phyloP scores from a whole-genome alignment of 2,329 filamentous ascomycete genomes.

The Cryphonectria carpinicola region DNA sequence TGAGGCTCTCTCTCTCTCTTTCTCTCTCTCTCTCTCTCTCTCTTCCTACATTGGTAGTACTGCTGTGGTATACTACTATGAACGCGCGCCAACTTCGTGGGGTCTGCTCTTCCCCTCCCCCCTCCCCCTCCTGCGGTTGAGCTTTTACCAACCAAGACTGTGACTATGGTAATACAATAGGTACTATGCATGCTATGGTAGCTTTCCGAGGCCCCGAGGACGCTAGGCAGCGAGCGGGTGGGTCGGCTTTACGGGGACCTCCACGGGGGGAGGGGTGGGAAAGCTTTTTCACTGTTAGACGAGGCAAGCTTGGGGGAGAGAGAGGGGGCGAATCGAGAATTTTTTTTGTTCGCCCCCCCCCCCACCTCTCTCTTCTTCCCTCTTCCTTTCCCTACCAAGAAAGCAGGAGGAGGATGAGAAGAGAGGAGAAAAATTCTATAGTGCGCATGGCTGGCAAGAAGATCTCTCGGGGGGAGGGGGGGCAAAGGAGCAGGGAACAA shows the following conservation, averaged over 20 bases:
- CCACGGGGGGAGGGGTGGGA: not conserved
- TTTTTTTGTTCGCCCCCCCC: not conserved
- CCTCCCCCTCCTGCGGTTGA: not conserved
- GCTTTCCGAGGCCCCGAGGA: not conserved
- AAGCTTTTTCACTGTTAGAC: not conserved
- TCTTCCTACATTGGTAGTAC: too few relatives aligned
- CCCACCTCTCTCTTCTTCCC: too few relatives aligned
- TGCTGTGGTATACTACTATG: too few relatives aligned
- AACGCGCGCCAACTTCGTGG: not conserved
- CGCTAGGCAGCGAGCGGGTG: constrained; percentile 5
- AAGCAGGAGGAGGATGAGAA: not conserved
- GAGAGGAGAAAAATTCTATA: not conserved
- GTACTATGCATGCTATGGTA: not conserved
- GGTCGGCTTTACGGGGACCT: not conserved
- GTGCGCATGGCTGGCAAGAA: not conserved
- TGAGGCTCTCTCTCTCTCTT: not conserved
- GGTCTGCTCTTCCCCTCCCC: too few relatives aligned
- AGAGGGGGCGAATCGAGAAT: not conserved
- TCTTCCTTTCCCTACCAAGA: not conserved
- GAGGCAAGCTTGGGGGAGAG: not conserved
- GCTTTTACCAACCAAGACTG: not conserved
- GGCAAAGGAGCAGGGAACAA: not conserved
- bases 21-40: too few relatives aligned
- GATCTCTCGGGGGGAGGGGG: not conserved
- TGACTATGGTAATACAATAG: not conserved